phyloP scores from a whole-genome alignment of 2,329 filamentous ascomycete species.

The Ophiostoma sp. region DNA sequence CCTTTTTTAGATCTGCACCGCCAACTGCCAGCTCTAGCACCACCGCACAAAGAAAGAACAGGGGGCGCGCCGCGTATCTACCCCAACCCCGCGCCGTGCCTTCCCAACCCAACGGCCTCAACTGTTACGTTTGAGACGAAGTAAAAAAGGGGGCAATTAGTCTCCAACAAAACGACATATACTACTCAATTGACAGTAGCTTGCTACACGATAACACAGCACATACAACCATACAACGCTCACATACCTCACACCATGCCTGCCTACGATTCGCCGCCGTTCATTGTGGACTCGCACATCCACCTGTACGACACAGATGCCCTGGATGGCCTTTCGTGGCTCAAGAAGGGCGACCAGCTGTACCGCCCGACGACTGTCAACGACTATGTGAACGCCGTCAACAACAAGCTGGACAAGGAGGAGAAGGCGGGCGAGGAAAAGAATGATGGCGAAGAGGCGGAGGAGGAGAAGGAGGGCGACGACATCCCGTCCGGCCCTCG shows the following conservation, averaged over 20 bases:
- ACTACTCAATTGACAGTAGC: background rate
- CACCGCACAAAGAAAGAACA: background rate
- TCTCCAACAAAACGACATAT: background rate
- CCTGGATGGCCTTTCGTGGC: conserved; percentile 68
- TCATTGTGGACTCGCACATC: conserved; percentile 85
- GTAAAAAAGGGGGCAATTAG: background rate
- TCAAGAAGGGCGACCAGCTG: conserved; percentile 58
- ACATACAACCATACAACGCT: background rate
- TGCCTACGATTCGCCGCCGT: conserved; percentile 27
- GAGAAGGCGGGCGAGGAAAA: conserved; percentile 19
- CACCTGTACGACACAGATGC: conserved; percentile 79
- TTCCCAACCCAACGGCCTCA: background rate
- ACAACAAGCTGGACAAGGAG: conserved; percentile 13
- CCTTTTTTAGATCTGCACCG: conserved; percentile 1
- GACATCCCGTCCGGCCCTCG: conserved; percentile 40
- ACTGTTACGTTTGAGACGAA: background rate
- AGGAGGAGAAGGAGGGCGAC: background rate
- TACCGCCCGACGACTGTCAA: conserved; percentile 63
- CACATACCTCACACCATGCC: conserved; percentile 22
- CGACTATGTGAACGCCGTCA: conserved; percentile 52
- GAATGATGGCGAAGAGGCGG: background rate
- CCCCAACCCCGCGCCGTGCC: conserved; percentile 14
- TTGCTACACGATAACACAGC: background rate
- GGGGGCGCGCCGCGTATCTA: background rate
- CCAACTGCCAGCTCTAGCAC: conserved; percentile 6